Evolutionary conservation across 345 rosid species (phyloP), one percentile per base, ranked within the genome.

Genomic region (Geranium brycei): DNA sequence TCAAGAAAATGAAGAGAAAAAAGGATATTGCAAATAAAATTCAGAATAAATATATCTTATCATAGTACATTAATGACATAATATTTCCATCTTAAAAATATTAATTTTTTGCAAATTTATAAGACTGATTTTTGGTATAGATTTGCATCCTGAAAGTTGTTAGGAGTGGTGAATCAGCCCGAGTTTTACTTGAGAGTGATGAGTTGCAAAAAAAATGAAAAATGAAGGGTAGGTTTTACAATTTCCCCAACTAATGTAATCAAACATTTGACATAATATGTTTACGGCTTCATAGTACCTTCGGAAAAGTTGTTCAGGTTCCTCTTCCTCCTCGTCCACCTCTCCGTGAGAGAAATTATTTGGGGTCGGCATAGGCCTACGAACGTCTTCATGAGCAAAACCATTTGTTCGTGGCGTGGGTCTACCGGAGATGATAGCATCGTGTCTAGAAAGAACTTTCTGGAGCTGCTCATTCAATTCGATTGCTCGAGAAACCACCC

Each of bases 391-490:
- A 75, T 60, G 84, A 70, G 41, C 71, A 72, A 66, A 72, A 77
- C 72, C 80, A 68, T 71, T 71, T 62, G 73, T 51, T 56, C 82
- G 77, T 60, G 82, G 57, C 19, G 72, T 55, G 15, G 77, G 40
- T 58, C 75, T 74, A 59, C 84, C 82, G 28, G 91, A 85, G 17
- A 86, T 72, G 53, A 93, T 81, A 11, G 79, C 84, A 72, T 90
- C 95, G 60, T 93, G 95, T 75, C 90, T 84, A 41, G 69, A 70
- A 64, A 93, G 90, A 77, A 86, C 80, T 61, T 73, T 93, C 82
- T 93, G 97, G 66, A 88, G 95, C 71, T 83, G 84, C 62, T 93
- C 99, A 68, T 93, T 93, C 79, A 90, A 77, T 56, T 85, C 96
- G 66, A 90, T 93, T 75, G 97, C 99, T 75, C 60, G 82, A 72